Evolutionary conservation across 208 protist genomes (phyloP).

Genomic region (Acanthamoeba divionensis): DNA sequence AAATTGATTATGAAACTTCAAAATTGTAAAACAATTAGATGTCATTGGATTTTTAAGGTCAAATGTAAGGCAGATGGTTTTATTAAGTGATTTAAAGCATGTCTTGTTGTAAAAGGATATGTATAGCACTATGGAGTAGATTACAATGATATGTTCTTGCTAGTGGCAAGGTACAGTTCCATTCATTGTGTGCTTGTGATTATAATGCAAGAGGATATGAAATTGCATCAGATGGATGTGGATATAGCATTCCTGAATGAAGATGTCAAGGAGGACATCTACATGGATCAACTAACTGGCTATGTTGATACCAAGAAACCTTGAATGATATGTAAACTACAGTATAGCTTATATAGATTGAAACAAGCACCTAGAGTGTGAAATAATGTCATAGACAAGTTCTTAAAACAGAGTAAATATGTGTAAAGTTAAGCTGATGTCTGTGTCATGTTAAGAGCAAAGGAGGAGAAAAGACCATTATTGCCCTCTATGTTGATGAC

Average conservation of each 20-base stretch:
- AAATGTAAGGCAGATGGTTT: not conserved
- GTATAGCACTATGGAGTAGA: not conserved
- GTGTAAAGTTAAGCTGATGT: not conserved
- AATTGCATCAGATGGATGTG: constrained; percentile 10
- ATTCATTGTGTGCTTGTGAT: not conserved
- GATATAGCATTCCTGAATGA: not conserved
- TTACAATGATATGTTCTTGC: not conserved
- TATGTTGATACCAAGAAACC: not conserved
- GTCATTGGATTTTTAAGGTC: too few relatives aligned
- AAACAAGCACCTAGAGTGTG: not conserved
- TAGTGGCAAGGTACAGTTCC: not conserved
- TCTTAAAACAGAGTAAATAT: not conserved
- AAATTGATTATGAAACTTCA: too few relatives aligned
- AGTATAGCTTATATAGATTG: not conserved
- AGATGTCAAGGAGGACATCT: not conserved
- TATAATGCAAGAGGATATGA: not conserved
- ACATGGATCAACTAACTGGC: not conserved
- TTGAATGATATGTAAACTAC: not conserved
- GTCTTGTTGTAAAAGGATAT: not conserved
- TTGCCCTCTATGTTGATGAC: too few relatives aligned
- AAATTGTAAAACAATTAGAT: too few relatives aligned
- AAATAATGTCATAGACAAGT: not conserved
- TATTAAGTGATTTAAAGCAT: not conserved
- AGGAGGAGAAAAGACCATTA: too few relatives aligned
- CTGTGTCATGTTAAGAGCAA: constrained; percentile 9